phyloP scores from a whole-genome alignment of 352 stramenopile genomes.

The Phytophthora brassicae region DNA sequence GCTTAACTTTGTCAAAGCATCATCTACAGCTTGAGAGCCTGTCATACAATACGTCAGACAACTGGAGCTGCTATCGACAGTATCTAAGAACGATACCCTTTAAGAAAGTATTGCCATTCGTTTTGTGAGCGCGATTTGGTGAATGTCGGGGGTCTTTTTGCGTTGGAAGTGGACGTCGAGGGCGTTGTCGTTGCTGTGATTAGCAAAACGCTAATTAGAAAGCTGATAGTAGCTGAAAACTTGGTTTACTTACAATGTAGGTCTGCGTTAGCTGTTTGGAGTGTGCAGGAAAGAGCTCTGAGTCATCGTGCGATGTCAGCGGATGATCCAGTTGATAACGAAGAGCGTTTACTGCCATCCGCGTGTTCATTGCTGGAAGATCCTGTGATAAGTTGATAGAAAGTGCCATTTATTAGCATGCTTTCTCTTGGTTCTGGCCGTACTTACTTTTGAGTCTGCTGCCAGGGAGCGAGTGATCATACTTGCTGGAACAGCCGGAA shows the following conservation, averaged over 20 bases:
- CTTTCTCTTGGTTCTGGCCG: no score
- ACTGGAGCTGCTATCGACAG: neutral
- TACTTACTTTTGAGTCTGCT: slow-evolving; percentile 31
- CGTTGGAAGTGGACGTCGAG: slow-evolving; percentile 35
- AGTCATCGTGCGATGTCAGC: slow-evolving; percentile 78
- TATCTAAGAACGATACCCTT: slow-evolving; percentile 31
- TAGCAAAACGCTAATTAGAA: neutral
- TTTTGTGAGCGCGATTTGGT: slow-evolving; percentile 12
- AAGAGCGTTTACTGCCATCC: slow-evolving; percentile 66
- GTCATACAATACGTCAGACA: neutral
- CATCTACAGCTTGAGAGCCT: slow-evolving; percentile 51
- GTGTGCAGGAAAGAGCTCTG: slow-evolving; percentile 45
- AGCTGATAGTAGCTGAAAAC: neutral
- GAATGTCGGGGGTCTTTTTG: slow-evolving; percentile 25
- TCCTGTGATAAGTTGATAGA: slow-evolving; percentile 23
- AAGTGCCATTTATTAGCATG: no score
- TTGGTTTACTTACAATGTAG: slow-evolving; percentile 38
- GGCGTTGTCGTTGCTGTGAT: slow-evolving; percentile 49
- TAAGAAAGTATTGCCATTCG: slow-evolving; percentile 5
- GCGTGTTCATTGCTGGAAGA: slow-evolving; percentile 43
- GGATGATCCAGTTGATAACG: slow-evolving; percentile 79
- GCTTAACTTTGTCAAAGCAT: slow-evolving; percentile 63
- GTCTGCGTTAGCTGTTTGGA: slow-evolving; percentile 54
- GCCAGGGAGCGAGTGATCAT: slow-evolving; percentile 58
- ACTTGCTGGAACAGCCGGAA: slow-evolving; percentile 52